Percentiles rank a stretch among this genome's conserved stretches.
Conservation (phyloP, 2,329 filamentous ascomycete genomes). For the Daldinia sp. region DNA sequence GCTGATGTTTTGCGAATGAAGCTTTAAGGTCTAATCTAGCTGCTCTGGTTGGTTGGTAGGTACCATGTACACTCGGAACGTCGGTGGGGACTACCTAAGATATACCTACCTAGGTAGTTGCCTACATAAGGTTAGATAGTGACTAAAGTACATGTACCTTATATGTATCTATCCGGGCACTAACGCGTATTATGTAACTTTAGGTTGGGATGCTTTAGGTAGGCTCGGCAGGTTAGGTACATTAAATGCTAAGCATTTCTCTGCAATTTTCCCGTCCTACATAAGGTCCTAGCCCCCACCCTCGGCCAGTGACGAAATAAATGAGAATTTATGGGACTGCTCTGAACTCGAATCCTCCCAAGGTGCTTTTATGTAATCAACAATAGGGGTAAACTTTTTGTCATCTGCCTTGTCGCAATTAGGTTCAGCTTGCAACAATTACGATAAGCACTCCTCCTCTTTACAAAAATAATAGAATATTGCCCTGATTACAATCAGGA, state of each 20-base stretch:
- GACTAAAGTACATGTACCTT: too few species aligned
- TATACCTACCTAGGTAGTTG: conserved; percentile 13
- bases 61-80: conserved; percentile 34
- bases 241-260: neutral
- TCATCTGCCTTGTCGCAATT: neutral
- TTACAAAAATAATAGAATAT: too few species aligned
- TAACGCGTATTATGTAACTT: neutral
- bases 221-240: too few species aligned
- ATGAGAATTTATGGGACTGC: conserved; percentile 7
- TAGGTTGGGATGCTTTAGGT: neutral
- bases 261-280: neutral
- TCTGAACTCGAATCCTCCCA: conserved; percentile 2
- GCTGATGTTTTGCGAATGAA: conserved; percentile 39
- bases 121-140: neutral
- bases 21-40: conserved; percentile 25
- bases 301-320: conserved; percentile 34
- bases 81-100: conserved; percentile 26
- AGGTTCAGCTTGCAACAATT: neutral
- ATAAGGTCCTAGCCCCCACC: neutral
- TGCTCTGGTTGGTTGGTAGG: conserved; percentile 24
- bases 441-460: too few species aligned
- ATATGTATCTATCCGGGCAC: neutral
- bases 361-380: neutral
- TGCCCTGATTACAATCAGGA: too few species aligned
- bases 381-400: conserved; percentile 16